Evolutionary conservation across 2,329 filamentous ascomycete species (phyloP), one percentile per base, ranked within the genome.

Genomic region (Clonostachys byssicola): DNA sequence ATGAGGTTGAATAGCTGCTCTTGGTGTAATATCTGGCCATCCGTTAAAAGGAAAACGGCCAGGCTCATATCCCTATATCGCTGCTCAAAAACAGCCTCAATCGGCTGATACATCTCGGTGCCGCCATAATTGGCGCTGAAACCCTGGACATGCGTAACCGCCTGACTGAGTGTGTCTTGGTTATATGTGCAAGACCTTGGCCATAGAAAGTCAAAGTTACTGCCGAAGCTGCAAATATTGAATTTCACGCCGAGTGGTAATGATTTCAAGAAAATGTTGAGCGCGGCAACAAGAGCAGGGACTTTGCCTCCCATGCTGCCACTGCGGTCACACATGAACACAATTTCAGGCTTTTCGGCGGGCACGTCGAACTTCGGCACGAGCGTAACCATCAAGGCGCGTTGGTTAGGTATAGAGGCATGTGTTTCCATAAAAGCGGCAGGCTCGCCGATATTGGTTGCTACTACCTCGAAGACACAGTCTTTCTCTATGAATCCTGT

Each of bases 261-360:
- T 0, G 81, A 86, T 58, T 85, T 85, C 48, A 88, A 65, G 53
- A 88, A 87, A 18, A 87, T 68, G 6, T 76, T 72, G 17, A 88
- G 67, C 1, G 83, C 82, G 2, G 73, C 64, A 20, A 73, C 65
- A 4, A 85, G 69, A 34, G 80, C 73, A 1, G 54, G 51, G 2
- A 86, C 85, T 36, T 75, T 78, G 1, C 62, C 57, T 0, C 40
- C 20, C 84, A 87, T 87, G 49, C 83, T 87, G 0, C 84, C 85
- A 47, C 83, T 88, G 45, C 85, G 77, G 59, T 91, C 87, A 47
- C 83, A 85, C 5, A 91, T 66, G 53, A 91, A 89, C n/a, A 90
- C 78, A 20, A 91, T 75, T 57, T 91, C 86, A 5, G 73, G 70
- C 47, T 61, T 64, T 8, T 74, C 68, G 0, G 73, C 58, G 0